Evolutionary conservation across 192 early-diverging fungal species (phyloP).

Genomic region (Chytriomyces sp.): DNA sequence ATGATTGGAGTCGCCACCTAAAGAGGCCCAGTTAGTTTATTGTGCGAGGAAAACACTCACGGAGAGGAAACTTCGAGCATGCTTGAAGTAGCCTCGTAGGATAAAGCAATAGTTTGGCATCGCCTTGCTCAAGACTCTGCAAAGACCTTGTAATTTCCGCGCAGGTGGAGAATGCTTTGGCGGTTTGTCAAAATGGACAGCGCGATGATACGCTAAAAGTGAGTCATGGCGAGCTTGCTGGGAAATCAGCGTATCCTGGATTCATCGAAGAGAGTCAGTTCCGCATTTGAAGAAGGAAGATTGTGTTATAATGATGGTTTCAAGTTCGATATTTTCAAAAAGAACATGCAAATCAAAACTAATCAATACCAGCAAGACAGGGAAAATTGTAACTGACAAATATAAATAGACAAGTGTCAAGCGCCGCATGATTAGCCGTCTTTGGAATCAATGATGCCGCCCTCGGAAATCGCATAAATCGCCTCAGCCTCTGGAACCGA

Average conservation of each 20-base stretch:
- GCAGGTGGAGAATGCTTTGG: no score
- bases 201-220: neutral
- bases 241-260: neutral
- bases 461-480: slow-evolving; percentile 71
- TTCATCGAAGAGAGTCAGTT: neutral
- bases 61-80: no score
- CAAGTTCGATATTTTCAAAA: no score
- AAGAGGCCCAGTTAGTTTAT: no score
- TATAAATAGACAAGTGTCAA: neutral
- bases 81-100: no score
- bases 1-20: no score
- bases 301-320: neutral
- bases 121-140: no score
- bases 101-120: no score
- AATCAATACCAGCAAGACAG: neutral
- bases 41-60: no score
- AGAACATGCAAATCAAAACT: neutral
- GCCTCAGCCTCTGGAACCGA: slow-evolving; percentile 35
- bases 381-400: neutral
- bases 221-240: neutral
- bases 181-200: no score
- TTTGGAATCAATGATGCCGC: slow-evolving; percentile 73
- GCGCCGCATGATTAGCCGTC: slow-evolving; percentile 29
- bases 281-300: neutral
- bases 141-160: no score